Evolutionary conservation across 495 filamentous ascomycete genomes (phyloP), one percentile per base, ranked within the genome.

Genomic region (Stereocaulon alpinum): DNA sequence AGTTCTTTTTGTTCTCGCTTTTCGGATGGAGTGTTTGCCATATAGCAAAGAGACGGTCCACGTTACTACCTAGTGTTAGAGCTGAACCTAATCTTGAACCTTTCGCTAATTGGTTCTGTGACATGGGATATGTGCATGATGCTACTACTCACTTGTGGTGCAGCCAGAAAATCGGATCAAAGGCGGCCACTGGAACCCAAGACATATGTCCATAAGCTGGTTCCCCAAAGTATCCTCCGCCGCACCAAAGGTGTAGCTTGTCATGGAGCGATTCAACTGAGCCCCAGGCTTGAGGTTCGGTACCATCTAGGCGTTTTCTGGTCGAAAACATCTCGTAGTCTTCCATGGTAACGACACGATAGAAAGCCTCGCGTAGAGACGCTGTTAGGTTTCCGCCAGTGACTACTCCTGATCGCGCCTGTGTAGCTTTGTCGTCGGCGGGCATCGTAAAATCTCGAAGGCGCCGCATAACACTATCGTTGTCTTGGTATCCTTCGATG

Each of bases 401-500:
- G 14, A 32, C 50, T 37, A 37, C 18, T 11, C 40, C 40, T 41
- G 40, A 11, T 41, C 11, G 17, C 40, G 40, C 11, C 40, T 41
- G 10, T 4, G 17, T 11, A 41, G 1, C 11, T 41, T 4, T 11
- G 17, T 41, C 40, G 11, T 11, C 11, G 10, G 17, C 11, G 11
- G 10, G 40, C 10, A 41, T 41, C 40, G 22, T 53, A 9, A n/a
- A 27, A 12, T 29, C 50, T 7, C 37, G 50, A 32, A 53, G 50
- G 27, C 30, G 50, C 9, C 37, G 12, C 24, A 24, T 53, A 14
- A 53, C n/a, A n/a, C 20, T 27, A 27, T 53, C 27, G 15, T 53
- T 53, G 24, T 53, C 37, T 37, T 53, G 27, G 50, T 18, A 10
- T 29, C 50, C 50, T n/a, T 53, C 24, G 50, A 53, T 53, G 24